Conservation (phyloP, 352 stramenopile species). For the Pythium periplocum region DNA sequence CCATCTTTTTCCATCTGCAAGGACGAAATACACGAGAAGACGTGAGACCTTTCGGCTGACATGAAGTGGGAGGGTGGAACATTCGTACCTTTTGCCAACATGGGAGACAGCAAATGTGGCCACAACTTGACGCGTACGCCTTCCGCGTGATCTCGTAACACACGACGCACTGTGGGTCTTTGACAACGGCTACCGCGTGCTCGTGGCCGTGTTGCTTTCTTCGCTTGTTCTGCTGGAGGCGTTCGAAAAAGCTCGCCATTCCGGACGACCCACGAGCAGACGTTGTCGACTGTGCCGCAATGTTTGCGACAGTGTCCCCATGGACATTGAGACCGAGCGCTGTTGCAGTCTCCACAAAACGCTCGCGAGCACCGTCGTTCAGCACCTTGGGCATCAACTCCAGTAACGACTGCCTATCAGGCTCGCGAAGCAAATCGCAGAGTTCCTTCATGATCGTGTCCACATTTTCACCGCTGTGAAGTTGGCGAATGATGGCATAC, state of each 20-base stretch:
- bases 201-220: conserved; percentile 24
- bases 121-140: conserved; percentile 70
- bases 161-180: conserved; percentile 79
- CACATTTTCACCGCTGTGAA: conserved; percentile 37
- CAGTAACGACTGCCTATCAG: conserved; percentile 43
- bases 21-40: neutral
- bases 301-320: neutral
- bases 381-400: conserved; percentile 66
- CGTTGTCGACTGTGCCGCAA: conserved; percentile 2
- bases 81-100: conserved; percentile 81
- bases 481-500: conserved; percentile 54
- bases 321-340: conserved; percentile 28
- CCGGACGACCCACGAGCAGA: conserved; percentile 10
- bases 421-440: conserved; percentile 40
- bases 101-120: conserved; percentile 76
- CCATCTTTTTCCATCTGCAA: conserved; percentile 43
- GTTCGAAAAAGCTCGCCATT: conserved; percentile 56
- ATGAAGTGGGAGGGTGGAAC: neutral
- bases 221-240: conserved; percentile 53
- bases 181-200: conserved; percentile 41
- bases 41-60: conserved; percentile 1
- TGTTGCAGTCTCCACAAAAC: conserved; percentile 40
- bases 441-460: conserved; percentile 37
- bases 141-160: conserved; percentile 81
- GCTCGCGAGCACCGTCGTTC: conserved; percentile 29